Percentiles rank a stretch among this genome's conserved stretches.
Evolutionary conservation across 495 filamentous ascomycete genomes (phyloP).

Genomic region (Haplographium delicatum): DNA sequence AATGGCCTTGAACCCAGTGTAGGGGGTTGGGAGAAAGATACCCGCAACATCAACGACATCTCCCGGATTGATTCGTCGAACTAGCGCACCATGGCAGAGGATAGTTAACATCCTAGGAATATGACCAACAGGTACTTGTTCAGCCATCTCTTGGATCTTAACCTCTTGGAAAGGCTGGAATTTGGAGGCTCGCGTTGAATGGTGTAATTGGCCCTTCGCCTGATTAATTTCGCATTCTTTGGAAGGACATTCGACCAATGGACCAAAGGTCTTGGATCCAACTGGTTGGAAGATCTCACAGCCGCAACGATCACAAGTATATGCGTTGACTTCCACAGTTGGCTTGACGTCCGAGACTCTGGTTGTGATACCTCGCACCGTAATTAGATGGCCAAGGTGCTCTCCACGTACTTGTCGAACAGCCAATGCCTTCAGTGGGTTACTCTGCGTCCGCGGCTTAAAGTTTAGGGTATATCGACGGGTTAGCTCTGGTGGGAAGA

Average conservation of each 20-base stretch:
- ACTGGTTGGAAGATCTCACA: slow-evolving; percentile 97
- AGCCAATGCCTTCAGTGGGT: slow-evolving; percentile 78
- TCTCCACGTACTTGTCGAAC: slow-evolving; percentile 90
- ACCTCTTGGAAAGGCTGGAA: slow-evolving; percentile 97
- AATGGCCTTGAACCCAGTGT: slow-evolving; percentile 96
- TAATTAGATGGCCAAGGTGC: slow-evolving; percentile 89
- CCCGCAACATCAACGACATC: slow-evolving; percentile 91
- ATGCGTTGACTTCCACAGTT: slow-evolving; percentile 92
- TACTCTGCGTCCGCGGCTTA: slow-evolving; percentile 74
- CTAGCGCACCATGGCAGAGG: slow-evolving; percentile 80
- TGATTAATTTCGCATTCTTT: slow-evolving; percentile 86
- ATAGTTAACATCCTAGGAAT: slow-evolving; percentile 88
- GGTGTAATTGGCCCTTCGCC: slow-evolving; percentile 85
- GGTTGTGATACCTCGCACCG: slow-evolving; percentile 89
- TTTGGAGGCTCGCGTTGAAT: slow-evolving; percentile 91
- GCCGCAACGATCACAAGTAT: slow-evolving; percentile 93
- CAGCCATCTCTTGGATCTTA: slow-evolving; percentile 97
- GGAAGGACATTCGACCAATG: slow-evolving; percentile 79
- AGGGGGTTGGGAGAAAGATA: slow-evolving; percentile 94
- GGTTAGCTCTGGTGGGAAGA: slow-evolving; percentile 88
- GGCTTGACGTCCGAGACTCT: slow-evolving; percentile 97
- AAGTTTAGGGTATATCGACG: slow-evolving; percentile 93
- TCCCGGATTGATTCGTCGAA: slow-evolving; percentile 82
- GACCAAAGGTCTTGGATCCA: slow-evolving; percentile 82
- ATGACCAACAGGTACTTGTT: slow-evolving; percentile 96